A percentile compares a stretch with the other conserved stretches of the same genome.
Evolutionary conservation across 176 grass and related monocot genomes (phyloP).

Genomic region (Urochloa ruziziensis): DNA sequence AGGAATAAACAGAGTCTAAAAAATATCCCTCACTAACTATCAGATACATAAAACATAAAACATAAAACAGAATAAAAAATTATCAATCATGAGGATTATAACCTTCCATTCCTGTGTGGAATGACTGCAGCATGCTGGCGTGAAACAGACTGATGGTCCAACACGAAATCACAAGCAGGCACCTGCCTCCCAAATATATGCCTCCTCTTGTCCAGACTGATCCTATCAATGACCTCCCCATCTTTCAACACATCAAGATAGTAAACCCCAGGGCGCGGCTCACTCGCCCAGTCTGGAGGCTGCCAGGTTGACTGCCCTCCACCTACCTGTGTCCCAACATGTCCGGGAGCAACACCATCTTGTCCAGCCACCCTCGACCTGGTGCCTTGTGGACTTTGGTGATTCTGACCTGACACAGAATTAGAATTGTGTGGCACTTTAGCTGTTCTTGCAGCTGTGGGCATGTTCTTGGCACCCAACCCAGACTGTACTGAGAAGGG

Average conservation of each 20-base stretch:
- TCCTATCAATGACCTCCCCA: slow-evolving; percentile 76
- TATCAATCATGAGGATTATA: slow-evolving; percentile 19
- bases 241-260: slow-evolving; percentile 93
- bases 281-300: slow-evolving; percentile 88
- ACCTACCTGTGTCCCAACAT: slow-evolving; percentile 60
- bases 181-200: slow-evolving; percentile 95
- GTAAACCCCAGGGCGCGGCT: slow-evolving; percentile 73
- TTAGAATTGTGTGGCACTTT: slow-evolving; percentile 38
- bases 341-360: slow-evolving; percentile 16
- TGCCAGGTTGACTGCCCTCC: slow-evolving; percentile 92
- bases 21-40: neutral
- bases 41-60: neutral
- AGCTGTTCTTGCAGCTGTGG: slow-evolving; percentile 19
- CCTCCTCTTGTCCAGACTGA: slow-evolving; percentile 81
- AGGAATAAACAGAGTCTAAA: neutral
- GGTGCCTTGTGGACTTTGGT: slow-evolving; percentile 22
- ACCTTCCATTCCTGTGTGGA: slow-evolving; percentile 98
- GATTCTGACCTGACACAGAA: slow-evolving; percentile 2
- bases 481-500: slow-evolving; percentile 61
- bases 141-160: slow-evolving; percentile 97
- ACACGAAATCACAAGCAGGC: slow-evolving; percentile 79
- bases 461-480: slow-evolving; percentile 27
- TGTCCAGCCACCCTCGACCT: slow-evolving; percentile 15
- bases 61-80: neutral
- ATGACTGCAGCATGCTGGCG: slow-evolving; percentile 91